These are phyloP conservation scores for Schwanniomyces polymorphus DNA, from an alignment of 805 yeast genomes.

Conservation along the genomic window DNA sequence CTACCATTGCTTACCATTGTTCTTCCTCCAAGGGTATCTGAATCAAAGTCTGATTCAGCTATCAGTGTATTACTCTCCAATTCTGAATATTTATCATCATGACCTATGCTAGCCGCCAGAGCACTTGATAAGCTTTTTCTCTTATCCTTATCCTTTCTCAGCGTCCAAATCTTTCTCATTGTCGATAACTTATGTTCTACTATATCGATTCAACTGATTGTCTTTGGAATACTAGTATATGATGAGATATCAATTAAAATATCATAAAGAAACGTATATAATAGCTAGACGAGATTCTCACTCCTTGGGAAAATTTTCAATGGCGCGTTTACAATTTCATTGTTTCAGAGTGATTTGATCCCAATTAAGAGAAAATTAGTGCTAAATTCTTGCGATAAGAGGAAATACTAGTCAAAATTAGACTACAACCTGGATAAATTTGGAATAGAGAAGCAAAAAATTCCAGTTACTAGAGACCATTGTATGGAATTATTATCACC, in stretches of 20 bases:
- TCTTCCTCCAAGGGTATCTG: background rate
- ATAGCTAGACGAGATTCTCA: background rate
- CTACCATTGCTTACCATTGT: slow-evolving; percentile 6
- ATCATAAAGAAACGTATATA: background rate
- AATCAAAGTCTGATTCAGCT: background rate
- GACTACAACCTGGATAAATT: background rate
- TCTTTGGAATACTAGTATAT: background rate
- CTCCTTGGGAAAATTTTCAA: slow-evolving; percentile 1
- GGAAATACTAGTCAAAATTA: background rate
- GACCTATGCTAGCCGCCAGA: background rate
- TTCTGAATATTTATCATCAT: background rate
- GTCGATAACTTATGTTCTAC: slow-evolving; percentile 26
- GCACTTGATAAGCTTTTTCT: slow-evolving; percentile 13
- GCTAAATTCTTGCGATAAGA: background rate
- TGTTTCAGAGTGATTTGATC: background rate
- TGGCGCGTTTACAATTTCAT: background rate
- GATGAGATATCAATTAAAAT: background rate
- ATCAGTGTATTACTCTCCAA: background rate
- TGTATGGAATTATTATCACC: background rate
- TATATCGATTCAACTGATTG: slow-evolving; percentile 12
- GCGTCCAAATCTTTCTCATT: slow-evolving; percentile 29
- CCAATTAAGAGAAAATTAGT: background rate
- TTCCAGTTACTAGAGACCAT: background rate
- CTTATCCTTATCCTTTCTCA: slow-evolving; percentile 25
- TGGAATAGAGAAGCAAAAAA: background rate